phyloP scores from a whole-genome alignment of 306 rosid species.

The Canavalia gladiata region DNA sequence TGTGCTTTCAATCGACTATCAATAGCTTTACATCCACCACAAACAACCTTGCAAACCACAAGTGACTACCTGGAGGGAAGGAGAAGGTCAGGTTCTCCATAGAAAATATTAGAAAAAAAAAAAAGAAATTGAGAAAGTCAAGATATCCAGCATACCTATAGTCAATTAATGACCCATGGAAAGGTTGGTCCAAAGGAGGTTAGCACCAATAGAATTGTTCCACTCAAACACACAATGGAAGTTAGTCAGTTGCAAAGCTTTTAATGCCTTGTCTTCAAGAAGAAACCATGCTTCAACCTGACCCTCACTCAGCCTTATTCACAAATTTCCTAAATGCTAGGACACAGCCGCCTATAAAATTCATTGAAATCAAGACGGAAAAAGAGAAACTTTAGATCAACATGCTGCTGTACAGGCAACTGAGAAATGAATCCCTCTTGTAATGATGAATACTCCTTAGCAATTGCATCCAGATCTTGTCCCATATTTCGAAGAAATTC shows the following conservation, averaged over 20 bases:
- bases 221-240: conserved; percentile 48
- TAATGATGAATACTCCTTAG: conserved; percentile 85
- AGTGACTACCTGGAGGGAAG: conserved; percentile 53
- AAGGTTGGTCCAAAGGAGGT: conserved; percentile 60
- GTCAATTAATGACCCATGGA: conserved; percentile 47
- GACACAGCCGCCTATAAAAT: conserved; percentile 76
- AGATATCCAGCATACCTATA: conserved; percentile 59
- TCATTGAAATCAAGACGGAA: conserved; percentile 97
- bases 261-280: conserved; percentile 42
- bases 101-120: not conserved
- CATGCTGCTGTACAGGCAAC: conserved; percentile 95
- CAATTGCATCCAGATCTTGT: conserved; percentile 80
- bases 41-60: conserved; percentile 61
- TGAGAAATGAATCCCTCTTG: conserved; percentile 92
- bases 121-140: not conserved
- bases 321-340: conserved; percentile 57
- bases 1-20: conserved; percentile 59
- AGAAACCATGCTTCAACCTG: conserved; percentile 50
- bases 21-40: conserved; percentile 58
- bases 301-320: conserved; percentile 38
- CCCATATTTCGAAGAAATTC: conserved; percentile 84
- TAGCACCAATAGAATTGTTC: conserved; percentile 49
- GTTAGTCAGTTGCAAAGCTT: conserved; percentile 50
- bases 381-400: conserved; percentile 93
- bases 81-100: conserved; percentile 39